A percentile compares a stretch with the other conserved stretches of the same genome.
Conservation (phyloP, 1,139 yeast species). For the Hemisphaericaspora lyxosophila region DNA sequence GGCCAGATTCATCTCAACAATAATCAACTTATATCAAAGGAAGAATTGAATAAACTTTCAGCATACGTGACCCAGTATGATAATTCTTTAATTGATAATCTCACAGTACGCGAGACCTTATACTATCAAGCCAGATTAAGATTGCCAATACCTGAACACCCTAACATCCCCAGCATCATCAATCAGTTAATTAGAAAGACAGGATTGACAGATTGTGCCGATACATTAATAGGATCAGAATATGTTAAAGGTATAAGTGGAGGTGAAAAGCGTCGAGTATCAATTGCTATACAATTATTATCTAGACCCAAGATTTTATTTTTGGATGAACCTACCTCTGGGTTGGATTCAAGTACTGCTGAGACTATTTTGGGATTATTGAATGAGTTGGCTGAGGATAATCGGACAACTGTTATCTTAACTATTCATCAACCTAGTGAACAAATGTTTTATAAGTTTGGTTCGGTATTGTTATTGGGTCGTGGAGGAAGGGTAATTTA, state of each 20-base stretch:
- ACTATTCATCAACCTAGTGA: conserved; percentile 86
- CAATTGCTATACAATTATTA: conserved; percentile 71
- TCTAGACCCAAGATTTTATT: conserved; percentile 66
- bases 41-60: conserved; percentile 49
- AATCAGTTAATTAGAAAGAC: conserved; percentile 56
- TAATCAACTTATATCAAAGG: conserved; percentile 34
- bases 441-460: conserved; percentile 61
- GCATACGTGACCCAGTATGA: conserved; percentile 75
- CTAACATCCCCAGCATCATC: conserved; percentile 29
- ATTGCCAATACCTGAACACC: conserved; percentile 35
- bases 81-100: conserved; percentile 58
- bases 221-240: conserved; percentile 69
- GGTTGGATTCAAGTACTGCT: conserved; percentile 76
- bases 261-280: conserved; percentile 76
- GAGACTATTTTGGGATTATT: conserved; percentile 63
- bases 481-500: conserved; percentile 73
- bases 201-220: conserved; percentile 72
- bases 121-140: conserved; percentile 66
- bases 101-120: conserved; percentile 73
- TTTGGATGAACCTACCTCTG: conserved; percentile 85
- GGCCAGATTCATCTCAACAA: conserved; percentile 21
- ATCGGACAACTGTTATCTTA: conserved; percentile 68
- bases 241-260: conserved; percentile 75
- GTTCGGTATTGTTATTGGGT: conserved; percentile 64
- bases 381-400: conserved; percentile 49